A percentile compares a stretch with the other conserved stretches of the same genome.
phyloP scores from a whole-genome alignment of 225 moss, liverwort and hornwort genomes.

The Takakia lepidozioides region DNA sequence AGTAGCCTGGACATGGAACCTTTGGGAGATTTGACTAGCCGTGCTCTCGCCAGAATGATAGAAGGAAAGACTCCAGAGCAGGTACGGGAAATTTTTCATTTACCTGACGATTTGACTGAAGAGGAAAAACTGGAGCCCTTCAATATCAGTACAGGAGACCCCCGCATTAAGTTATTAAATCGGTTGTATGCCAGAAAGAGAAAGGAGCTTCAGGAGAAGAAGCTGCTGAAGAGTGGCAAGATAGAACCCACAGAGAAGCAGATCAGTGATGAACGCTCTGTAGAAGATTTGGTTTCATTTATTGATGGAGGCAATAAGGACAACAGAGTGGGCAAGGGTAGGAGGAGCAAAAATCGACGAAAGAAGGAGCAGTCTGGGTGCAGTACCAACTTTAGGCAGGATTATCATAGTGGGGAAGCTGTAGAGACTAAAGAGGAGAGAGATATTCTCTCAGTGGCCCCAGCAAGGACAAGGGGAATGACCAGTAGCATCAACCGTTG shows the following conservation, averaged over 20 bases:
- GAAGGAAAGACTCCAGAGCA: slow-evolving; percentile 91
- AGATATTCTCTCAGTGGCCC: no score
- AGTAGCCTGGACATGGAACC: slow-evolving; percentile 86
- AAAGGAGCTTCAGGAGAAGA: slow-evolving; percentile 82
- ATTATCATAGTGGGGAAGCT: slow-evolving; percentile 27
- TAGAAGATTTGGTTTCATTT: slow-evolving; percentile 79
- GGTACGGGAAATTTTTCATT: slow-evolving; percentile 82
- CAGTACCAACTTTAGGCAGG: slow-evolving; percentile 30
- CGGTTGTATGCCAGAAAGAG: slow-evolving; percentile 82
- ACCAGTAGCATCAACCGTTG: not conserved
- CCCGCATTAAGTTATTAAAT: slow-evolving; percentile 81
- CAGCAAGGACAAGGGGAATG: no score
- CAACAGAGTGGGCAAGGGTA: slow-evolving; percentile 48
- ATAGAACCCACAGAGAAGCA: slow-evolving; percentile 46
- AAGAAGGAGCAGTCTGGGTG: slow-evolving; percentile 68
- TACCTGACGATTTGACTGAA: slow-evolving; percentile 81
- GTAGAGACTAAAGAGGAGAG: slow-evolving; percentile 34
- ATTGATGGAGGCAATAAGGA: slow-evolving; percentile 77
- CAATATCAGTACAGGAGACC: slow-evolving; percentile 80
- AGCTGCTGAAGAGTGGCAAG: slow-evolving; percentile 44
- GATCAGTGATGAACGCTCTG: slow-evolving; percentile 69
- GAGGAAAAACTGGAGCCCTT: slow-evolving; percentile 87
- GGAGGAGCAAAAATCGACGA: slow-evolving; percentile 64
- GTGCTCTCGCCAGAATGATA: slow-evolving; percentile 82
- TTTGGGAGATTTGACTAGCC: slow-evolving; percentile 69